phyloP scores from a whole-genome alignment of 805 yeast species.

The Candida takata region DNA sequence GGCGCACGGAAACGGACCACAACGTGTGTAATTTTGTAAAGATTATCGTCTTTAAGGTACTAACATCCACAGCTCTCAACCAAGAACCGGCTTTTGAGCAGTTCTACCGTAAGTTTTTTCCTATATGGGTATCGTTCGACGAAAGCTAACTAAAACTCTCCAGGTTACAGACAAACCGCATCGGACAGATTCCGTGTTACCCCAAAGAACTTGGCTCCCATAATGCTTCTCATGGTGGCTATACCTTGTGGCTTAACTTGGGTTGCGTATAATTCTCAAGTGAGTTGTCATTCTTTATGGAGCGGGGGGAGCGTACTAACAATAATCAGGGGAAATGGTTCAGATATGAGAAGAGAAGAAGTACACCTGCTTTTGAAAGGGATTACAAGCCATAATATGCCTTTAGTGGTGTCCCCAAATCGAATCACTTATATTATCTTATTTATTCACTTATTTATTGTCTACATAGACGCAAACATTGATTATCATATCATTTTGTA shows the following conservation, averaged over 20 bases:
- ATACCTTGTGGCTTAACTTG: constrained; percentile 20
- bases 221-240: constrained; percentile 13
- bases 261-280: constrained; percentile 19
- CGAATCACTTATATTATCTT: neutral
- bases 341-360: constrained; percentile 19
- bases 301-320: constrained; percentile 1
- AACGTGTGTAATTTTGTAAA: constrained; percentile 3
- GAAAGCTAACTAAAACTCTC: constrained; percentile 3
- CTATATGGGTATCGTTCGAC: neutral
- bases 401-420: too few species aligned
- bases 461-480: neutral
- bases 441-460: constrained; percentile 1
- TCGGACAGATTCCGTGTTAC: constrained; percentile 20
- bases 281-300: constrained; percentile 1
- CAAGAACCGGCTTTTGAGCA: constrained; percentile 22
- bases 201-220: constrained; percentile 17
- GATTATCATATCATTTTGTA: too few species aligned
- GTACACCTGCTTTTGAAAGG: constrained; percentile 17
- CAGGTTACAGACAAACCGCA: constrained; percentile 19
- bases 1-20: constrained; percentile 13
- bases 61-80: constrained; percentile 18
- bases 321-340: constrained; percentile 16
- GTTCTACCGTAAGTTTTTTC: constrained; percentile 17
- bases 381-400: constrained; percentile 15
- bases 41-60: neutral